These are phyloP conservation scores for Beauveria australis DNA, from an alignment of 2,329 filamentous ascomycete genomes.

Conservation along the genomic window DNA sequence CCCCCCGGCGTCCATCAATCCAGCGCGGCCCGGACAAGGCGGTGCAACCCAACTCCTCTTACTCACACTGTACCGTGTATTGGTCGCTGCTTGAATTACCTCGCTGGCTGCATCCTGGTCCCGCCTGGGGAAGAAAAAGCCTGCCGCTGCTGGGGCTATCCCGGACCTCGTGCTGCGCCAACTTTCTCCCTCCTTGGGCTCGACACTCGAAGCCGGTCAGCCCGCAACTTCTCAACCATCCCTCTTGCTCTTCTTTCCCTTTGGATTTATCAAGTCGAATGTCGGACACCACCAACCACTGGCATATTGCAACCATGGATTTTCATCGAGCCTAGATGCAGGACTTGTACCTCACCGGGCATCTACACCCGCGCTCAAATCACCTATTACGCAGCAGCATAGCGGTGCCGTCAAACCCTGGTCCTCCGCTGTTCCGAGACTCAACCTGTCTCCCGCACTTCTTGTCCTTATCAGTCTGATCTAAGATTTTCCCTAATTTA, in stretches of 20 bases:
- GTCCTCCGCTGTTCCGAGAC: neutral
- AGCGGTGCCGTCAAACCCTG: neutral
- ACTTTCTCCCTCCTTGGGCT: neutral
- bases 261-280: neutral
- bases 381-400: neutral
- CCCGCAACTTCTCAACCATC: neutral
- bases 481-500: too few species aligned
- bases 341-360: neutral
- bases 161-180: conserved; percentile 1
- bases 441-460: too few species aligned
- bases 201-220: neutral
- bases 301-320: neutral
- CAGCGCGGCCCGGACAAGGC: neutral
- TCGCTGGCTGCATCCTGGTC: neutral
- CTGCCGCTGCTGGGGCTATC: neutral
- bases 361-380: neutral
- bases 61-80: neutral
- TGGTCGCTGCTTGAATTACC: neutral
- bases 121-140: neutral
- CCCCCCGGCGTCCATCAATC: neutral
- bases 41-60: neutral
- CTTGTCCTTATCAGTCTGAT: too few species aligned
- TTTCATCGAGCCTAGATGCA: neutral
- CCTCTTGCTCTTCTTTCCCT: neutral
- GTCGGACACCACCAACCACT: neutral